Conservation (phyloP, 23 red algal species). For the Gracilaria gracilis region DNA sequence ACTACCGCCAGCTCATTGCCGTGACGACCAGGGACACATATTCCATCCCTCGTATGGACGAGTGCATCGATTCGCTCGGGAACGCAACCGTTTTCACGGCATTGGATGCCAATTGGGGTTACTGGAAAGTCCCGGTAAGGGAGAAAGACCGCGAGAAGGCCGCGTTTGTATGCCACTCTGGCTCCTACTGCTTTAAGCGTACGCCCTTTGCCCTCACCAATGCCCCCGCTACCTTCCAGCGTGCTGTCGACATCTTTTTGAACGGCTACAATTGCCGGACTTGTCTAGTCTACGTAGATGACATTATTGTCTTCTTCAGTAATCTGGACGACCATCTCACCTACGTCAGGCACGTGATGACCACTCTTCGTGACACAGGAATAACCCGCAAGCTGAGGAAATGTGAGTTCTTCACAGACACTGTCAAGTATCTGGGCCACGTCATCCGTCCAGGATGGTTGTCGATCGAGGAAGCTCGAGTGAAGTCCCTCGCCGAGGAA, state of each 20-base stretch:
- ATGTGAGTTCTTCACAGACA: conserved; percentile 42
- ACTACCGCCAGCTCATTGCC: conserved; percentile 16
- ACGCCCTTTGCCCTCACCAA: conserved; percentile 65
- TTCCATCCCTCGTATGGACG: conserved; percentile 50
- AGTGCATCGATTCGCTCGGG: conserved; percentile 62
- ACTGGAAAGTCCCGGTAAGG: conserved; percentile 35
- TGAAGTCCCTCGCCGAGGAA: conserved; percentile 13
- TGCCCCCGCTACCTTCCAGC: conserved; percentile 55
- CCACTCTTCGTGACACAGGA: conserved; percentile 11
- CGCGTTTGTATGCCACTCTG: conserved; percentile 48
- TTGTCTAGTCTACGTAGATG: conserved; percentile 49
- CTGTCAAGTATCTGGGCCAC: conserved; percentile 56
- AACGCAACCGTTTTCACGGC: conserved; percentile 29
- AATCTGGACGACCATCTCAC: conserved; percentile 39
- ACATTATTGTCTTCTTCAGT: conserved; percentile 54
- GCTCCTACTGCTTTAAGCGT: conserved; percentile 39
- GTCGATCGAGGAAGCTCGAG: conserved; percentile 22
- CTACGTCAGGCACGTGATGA: conserved; percentile 47
- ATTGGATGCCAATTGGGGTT: conserved; percentile 33
- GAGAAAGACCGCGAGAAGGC: conserved; percentile 32
- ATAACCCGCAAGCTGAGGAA: conserved; percentile 58
- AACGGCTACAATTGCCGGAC: conserved; percentile 12
- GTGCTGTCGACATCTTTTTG: conserved; percentile 50
- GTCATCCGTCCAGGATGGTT: conserved; percentile 50
- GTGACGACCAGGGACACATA: conserved; percentile 25